A percentile compares a stretch with the other conserved stretches of the same genome.
Conservation (phyloP, 202 grass and related monocot genomes). For the Digitaria exilis region DNA sequence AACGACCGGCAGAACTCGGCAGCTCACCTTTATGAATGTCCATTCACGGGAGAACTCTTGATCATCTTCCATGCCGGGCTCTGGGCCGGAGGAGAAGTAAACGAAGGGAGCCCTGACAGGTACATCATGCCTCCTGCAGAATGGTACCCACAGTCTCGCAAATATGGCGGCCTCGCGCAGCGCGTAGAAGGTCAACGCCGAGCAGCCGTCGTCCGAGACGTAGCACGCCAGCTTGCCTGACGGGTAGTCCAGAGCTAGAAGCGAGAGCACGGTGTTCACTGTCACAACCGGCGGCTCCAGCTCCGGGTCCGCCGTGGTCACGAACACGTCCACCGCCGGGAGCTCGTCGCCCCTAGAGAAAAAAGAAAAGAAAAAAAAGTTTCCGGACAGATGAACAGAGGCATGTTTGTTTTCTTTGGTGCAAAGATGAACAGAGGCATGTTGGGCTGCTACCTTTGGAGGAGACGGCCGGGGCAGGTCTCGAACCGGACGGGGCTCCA, state of each 20-base stretch:
- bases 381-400: not conserved
- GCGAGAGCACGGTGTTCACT: conserved; percentile 66
- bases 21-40: conserved; percentile 24
- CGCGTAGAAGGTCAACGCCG: conserved; percentile 56
- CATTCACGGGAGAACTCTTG: conserved; percentile 32
- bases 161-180: conserved; percentile 54
- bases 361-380: not conserved
- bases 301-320: conserved; percentile 64
- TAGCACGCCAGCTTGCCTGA: conserved; percentile 60
- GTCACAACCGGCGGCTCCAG: conserved; percentile 66
- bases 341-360: conserved; percentile 19
- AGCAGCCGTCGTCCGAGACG: conserved; percentile 72
- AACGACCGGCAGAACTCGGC: not conserved
- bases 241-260: conserved; percentile 69
- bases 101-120: conserved; percentile 54
- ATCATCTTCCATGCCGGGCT: not conserved
- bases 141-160: conserved; percentile 66
- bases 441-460: conserved; percentile 12
- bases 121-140: conserved; percentile 55
- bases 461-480: conserved; percentile 18
- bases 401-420: too few relatives aligned
- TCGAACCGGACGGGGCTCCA: conserved; percentile 43
- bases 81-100: conserved; percentile 39
- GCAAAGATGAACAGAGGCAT: too few relatives aligned
- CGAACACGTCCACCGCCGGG: conserved; percentile 65